A percentile compares a stretch with the other conserved stretches of the same genome.
phyloP scores from a whole-genome alignment of 1,139 yeast species.

The Nakaseomyces bracarensis region DNA sequence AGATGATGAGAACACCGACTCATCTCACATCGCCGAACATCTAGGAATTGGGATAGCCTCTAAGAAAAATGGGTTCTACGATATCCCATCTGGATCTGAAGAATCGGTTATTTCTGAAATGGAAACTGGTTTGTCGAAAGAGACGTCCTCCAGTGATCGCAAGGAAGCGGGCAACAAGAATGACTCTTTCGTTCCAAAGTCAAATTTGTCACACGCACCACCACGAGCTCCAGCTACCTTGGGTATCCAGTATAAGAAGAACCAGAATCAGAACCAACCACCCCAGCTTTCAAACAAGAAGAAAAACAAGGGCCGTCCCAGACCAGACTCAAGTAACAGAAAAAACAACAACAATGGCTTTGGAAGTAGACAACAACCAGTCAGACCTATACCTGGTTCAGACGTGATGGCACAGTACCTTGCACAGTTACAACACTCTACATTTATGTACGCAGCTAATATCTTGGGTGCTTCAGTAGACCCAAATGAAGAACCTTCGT shows the following conservation, averaged over 20 bases:
- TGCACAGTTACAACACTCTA: conserved; percentile 61
- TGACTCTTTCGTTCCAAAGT: not conserved
- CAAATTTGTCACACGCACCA: conserved; percentile 7
- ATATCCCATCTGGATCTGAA: conserved; percentile 11
- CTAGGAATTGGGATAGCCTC: not conserved
- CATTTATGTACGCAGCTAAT: conserved; percentile 48
- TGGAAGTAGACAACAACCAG: conserved; percentile 1
- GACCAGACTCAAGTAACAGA: not conserved
- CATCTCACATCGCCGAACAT: not conserved
- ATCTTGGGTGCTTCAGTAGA: conserved; percentile 37
- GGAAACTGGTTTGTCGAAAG: conserved; percentile 4
- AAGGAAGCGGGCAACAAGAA: conserved; percentile 1
- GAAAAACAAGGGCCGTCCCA: conserved; percentile 11
- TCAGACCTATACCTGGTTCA: conserved; percentile 48
- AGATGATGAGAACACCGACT: conserved; percentile 7
- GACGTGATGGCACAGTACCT: conserved; percentile 73
- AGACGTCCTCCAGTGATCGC: conserved; percentile 8
- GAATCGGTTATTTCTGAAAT: conserved; percentile 7
- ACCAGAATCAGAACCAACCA: not conserved
- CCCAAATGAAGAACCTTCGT: conserved; percentile 13
- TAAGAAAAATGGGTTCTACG: conserved; percentile 5
- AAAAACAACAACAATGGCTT: conserved; percentile 2
- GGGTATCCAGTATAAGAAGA: conserved; percentile 1
- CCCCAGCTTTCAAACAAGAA: conserved; percentile 7
- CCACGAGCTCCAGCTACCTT: conserved; percentile 8